Conservation (phyloP, 192 early-diverging fungal genomes). For the Podochytrium sp. region DNA sequence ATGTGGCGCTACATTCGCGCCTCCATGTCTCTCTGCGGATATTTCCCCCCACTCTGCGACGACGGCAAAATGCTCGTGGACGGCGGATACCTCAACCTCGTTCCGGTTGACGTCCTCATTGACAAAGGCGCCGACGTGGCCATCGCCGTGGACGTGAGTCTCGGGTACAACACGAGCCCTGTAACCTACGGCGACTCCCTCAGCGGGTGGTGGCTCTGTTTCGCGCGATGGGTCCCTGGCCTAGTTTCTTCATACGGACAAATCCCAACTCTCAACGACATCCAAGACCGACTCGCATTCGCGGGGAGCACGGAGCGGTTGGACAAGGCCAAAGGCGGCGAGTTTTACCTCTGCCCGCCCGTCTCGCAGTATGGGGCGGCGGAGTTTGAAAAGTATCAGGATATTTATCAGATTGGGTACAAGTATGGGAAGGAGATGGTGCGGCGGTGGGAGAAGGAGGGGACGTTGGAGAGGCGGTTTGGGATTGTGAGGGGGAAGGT, state of each 20-base stretch:
- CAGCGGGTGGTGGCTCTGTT: constrained; percentile 89
- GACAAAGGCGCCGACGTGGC: constrained; percentile 84
- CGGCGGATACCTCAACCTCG: constrained; percentile 97
- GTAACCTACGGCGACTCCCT: constrained; percentile 90
- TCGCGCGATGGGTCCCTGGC: constrained; percentile 76
- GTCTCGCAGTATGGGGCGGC: constrained; percentile 84
- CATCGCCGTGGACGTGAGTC: constrained; percentile 94
- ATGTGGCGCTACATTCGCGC: constrained; percentile 98
- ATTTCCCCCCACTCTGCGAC: constrained; percentile 94
- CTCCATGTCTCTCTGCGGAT: constrained; percentile 96
- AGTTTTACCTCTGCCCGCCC: constrained; percentile 86
- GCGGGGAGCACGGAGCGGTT: constrained; percentile 82
- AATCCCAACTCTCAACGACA: constrained; percentile 91
- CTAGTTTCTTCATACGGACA: constrained; percentile 58
- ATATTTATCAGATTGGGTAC: constrained; percentile 87
- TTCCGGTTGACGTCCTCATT: constrained; percentile 82
- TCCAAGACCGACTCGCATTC: constrained; percentile 93
- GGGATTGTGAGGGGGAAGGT: constrained; percentile 34
- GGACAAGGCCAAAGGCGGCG: constrained; percentile 83
- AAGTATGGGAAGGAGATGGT: constrained; percentile 80
- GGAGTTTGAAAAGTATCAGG: constrained; percentile 90
- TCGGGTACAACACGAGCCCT: constrained; percentile 90
- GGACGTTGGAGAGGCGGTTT: constrained; percentile 61
- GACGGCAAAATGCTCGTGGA: constrained; percentile 97
- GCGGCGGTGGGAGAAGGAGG: constrained; percentile 78